Conservation (phyloP, 2,329 filamentous ascomycete genomes). For the Emergomyces orientalis region DNA sequence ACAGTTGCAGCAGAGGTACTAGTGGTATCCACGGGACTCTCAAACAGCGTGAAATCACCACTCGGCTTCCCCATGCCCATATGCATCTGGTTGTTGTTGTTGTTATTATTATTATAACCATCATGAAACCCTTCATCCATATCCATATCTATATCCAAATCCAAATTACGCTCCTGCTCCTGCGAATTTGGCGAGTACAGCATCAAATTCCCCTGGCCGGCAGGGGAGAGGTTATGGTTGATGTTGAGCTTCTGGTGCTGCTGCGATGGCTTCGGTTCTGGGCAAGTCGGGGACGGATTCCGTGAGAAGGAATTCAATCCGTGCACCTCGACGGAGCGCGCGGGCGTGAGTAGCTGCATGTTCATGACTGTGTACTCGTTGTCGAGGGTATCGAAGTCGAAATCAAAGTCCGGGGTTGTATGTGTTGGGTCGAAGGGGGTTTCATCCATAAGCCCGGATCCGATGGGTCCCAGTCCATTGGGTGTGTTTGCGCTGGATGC, state of each 20-base stretch:
- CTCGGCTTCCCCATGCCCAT: conserved; percentile 13
- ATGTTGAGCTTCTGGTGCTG: conserved; percentile 10
- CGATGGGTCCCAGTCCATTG: conserved; percentile 17
- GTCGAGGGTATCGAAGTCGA: conserved; percentile 17
- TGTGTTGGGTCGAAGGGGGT: conserved; percentile 16
- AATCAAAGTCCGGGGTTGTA: conserved; percentile 10
- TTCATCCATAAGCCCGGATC: conserved; percentile 16
- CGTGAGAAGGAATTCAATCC: conserved; percentile 15
- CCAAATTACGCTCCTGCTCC: background rate
- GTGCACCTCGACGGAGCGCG: conserved; percentile 13
- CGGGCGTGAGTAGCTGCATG: conserved; percentile 20
- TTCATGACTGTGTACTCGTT: conserved; percentile 23
- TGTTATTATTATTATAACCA: conserved; percentile 12
- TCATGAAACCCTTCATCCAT: conserved; percentile 21
- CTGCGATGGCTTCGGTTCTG: conserved; percentile 9
- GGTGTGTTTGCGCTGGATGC: conserved; percentile 16
- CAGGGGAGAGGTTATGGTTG: conserved; percentile 18
- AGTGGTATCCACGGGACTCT: conserved; percentile 6
- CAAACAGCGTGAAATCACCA: conserved; percentile 24
- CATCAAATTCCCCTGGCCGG: conserved; percentile 23
- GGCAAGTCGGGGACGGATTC: conserved; percentile 15
- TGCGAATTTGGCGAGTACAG: conserved; percentile 23
- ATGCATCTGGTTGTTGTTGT: background rate
- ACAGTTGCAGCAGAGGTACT: background rate
- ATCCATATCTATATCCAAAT: background rate